phyloP scores from a whole-genome alignment of 306 rosid species.

The Pyrus communis region DNA sequence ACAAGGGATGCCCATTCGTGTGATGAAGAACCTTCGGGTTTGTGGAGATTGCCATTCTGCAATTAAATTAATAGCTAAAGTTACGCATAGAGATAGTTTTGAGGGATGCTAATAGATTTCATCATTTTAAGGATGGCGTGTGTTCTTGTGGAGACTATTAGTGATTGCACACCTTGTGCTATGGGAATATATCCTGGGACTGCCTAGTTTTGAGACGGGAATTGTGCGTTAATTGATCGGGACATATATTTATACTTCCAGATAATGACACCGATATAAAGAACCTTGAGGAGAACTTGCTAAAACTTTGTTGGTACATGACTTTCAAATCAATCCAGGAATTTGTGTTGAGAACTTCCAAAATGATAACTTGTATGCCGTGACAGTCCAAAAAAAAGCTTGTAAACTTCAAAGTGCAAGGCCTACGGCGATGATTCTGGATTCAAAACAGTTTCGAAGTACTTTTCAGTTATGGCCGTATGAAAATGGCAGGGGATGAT shows the following conservation, averaged over 20 bases:
- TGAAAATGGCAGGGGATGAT: background rate
- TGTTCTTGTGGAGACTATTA: constrained; percentile 26
- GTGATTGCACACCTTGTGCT: background rate
- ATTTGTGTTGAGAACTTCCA: background rate
- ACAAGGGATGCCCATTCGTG: background rate
- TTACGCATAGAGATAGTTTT: constrained; percentile 12
- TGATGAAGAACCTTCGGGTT: constrained; percentile 25
- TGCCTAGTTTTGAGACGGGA: background rate
- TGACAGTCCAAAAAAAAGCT: background rate
- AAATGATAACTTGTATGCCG: background rate
- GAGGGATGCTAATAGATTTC: constrained; percentile 26
- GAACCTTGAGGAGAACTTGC: background rate
- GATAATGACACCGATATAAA: background rate
- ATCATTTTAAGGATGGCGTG: constrained; percentile 21
- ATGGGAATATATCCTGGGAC: background rate
- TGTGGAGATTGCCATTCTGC: constrained; percentile 31
- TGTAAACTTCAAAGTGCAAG: background rate
- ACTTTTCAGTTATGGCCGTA: background rate
- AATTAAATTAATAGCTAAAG: constrained; percentile 17
- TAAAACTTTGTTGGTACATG: background rate
- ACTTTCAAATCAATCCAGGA: background rate
- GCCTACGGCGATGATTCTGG: background rate
- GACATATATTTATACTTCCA: background rate
- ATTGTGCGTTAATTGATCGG: background rate
- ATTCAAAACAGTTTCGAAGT: background rate